phyloP scores from a whole-genome alignment of 805 yeast genomes.

The Monosporozyma solicola region DNA sequence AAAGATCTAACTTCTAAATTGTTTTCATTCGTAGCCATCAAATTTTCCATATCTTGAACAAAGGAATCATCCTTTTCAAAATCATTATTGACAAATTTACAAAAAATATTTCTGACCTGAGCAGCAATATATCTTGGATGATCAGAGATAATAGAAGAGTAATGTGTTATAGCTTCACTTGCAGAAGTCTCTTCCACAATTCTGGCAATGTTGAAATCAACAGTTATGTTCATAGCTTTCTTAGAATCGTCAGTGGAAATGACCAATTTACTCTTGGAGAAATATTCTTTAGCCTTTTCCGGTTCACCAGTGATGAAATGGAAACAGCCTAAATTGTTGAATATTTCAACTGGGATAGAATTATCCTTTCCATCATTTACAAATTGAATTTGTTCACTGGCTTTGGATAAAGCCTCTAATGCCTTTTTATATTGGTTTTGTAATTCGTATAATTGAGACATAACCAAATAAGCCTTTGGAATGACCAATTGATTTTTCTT shows the following conservation, averaged over 20 bases:
- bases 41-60: constrained; percentile 39
- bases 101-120: constrained; percentile 56
- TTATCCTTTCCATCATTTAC: constrained; percentile 25
- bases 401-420: constrained; percentile 50
- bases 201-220: constrained; percentile 71
- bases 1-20: constrained; percentile 82
- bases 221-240: constrained; percentile 33
- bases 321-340: constrained; percentile 81
- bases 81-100: constrained; percentile 42
- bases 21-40: constrained; percentile 46
- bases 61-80: constrained; percentile 3
- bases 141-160: constrained; percentile 45
- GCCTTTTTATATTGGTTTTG: constrained; percentile 56
- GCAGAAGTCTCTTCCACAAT: constrained; percentile 42
- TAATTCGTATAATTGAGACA: constrained; percentile 63
- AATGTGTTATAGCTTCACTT: constrained; percentile 28
- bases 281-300: constrained; percentile 48
- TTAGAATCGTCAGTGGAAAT: constrained; percentile 24
- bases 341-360: constrained; percentile 44
- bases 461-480: constrained; percentile 54
- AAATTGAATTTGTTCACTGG: constrained; percentile 41
- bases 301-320: constrained; percentile 56
- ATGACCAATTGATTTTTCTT: constrained; percentile 47
- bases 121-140: constrained; percentile 72
- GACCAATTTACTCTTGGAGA: constrained; percentile 36